Base-by-base conservation (phyloP, 345 rosid species). In the Mangifera indica region DNA sequence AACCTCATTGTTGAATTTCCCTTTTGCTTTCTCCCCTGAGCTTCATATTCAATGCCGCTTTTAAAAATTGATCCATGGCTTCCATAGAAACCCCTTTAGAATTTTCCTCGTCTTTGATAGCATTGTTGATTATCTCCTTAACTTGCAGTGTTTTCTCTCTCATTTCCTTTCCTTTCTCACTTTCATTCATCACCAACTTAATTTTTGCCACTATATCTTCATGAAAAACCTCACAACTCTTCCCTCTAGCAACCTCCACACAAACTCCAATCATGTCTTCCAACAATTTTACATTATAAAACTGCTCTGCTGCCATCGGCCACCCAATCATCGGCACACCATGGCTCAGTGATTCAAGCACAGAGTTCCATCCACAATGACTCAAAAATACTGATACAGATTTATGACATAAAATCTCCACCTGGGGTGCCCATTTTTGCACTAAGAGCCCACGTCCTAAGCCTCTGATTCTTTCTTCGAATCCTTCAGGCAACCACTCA, bases 111-210 rank as follows among this genome's bases (percentile, higher is more conserved):
- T 74, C 72, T 46, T 46, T 60, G 20, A 54, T 57, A 7, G 76
- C 78, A 5, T 66, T 66, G 48, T 70, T 72, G 20, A 85, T 77
- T 57, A 82, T 24, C 22, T 74, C 81, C 73, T 68, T 75, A 44
- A 85, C 77, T 24, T 84, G 76, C 0, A 37, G 3, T 71, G 87
- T 87, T 71, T 63, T 85, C 25, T 65, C 79, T 72, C 82, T 85
- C 74, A 86, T 82, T 61, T 72, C 81, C 76, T 32, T 63, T 58
- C 89, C 88, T 37, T 73, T 81, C 58, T 69, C 82, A 7, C 73
- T 81, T 45, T 81, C 84, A 24, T 72, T 80, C 93, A 75, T 87
- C 70, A 80, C 91, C 84, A 75, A 15, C 12, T 76, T 79, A 42
- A 88, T 85, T 76, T 84, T 87, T 8, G 46, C 69, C 59, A 58